Evolutionary conservation across 139 green algal species (phyloP), one percentile per base, ranked within the genome.

Genomic region (Tetradesmus obliquus): DNA sequence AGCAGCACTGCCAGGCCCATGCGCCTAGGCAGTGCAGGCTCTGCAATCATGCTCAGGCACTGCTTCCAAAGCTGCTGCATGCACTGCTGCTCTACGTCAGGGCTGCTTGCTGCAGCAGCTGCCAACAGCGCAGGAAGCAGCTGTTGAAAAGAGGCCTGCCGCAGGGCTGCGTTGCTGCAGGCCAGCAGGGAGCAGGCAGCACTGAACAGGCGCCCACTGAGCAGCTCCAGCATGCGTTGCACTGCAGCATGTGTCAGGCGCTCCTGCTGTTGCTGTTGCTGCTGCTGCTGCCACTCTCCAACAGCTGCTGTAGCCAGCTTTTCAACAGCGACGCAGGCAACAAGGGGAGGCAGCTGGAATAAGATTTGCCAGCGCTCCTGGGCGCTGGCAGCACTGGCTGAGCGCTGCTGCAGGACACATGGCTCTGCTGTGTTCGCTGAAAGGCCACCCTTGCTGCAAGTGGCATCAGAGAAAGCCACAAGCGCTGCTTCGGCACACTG

Each of bases 1-100:
- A 92, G 89, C 82, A 92, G 82, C 0, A 84, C 82, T 2, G 89
- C 60, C 53, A 92, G 69, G 10, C 62, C 89, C 89, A 92, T 92
- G 3, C 89, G 85, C n/a, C 89, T 58, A 7, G 89, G 53, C 9
- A 89, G 10, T 1, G 22, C 89, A 32, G 76, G n/a, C 32, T 60
- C 9, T 32, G 76, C 13, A 19, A 91, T 53, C 57, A 91, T 83
- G 13, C 12, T 32, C 45, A 90, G 55, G 86, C 86, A 90, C 76
- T 91, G 76, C 88, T 79, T 58, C 89, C 66, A 83, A 7, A 82
- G 88, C 60, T 92, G 88, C 58, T 92, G 80, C 58, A 87, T 55
- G 55, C 76, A 91, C 9, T 32, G 22, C n/a, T 76, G 20, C 22
- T 86, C 8, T 3, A 8, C 13, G 12, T 5, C n/a, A 10, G 54